phyloP scores from a whole-genome alignment of 306 rosid species.

The Glycyrrhiza uralensis region DNA sequence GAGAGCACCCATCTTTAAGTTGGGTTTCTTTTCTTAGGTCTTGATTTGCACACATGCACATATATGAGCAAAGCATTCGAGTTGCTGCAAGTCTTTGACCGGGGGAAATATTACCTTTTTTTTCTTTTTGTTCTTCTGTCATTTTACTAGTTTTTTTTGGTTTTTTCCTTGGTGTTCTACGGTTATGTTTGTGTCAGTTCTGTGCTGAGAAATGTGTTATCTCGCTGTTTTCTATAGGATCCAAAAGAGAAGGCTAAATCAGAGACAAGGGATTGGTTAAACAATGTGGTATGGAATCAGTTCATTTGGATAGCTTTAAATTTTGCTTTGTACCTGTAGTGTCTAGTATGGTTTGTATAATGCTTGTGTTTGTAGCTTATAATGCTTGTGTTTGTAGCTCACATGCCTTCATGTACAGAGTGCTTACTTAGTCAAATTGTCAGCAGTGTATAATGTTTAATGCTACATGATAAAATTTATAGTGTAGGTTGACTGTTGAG shows the following conservation, averaged over 20 bases:
- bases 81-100: constrained; percentile 51
- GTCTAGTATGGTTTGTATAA: constrained; percentile 17
- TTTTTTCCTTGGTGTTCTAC: constrained; percentile 1
- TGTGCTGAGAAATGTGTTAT: constrained; percentile 21
- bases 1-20: background rate
- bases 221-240: constrained; percentile 56
- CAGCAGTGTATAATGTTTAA: constrained; percentile 2
- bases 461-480: background rate
- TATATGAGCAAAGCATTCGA: background rate
- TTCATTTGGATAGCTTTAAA: constrained; percentile 7
- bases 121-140: background rate
- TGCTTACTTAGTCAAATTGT: constrained; percentile 8
- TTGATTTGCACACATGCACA: constrained; percentile 1
- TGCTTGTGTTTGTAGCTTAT: constrained; percentile 3
- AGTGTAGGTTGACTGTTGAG: constrained; percentile 17
- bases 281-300: constrained; percentile 74
- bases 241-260: constrained; percentile 97
- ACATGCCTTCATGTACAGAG: background rate
- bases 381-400: too few relatives aligned
- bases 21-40: background rate
- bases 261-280: constrained; percentile 98
- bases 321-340: constrained; percentile 15
- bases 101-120: background rate
- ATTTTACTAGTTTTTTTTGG: too few relatives aligned
- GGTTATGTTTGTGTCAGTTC: background rate